Base-by-base conservation (phyloP, 345 rosid species). In the Moricandia moricandioides region DNA sequence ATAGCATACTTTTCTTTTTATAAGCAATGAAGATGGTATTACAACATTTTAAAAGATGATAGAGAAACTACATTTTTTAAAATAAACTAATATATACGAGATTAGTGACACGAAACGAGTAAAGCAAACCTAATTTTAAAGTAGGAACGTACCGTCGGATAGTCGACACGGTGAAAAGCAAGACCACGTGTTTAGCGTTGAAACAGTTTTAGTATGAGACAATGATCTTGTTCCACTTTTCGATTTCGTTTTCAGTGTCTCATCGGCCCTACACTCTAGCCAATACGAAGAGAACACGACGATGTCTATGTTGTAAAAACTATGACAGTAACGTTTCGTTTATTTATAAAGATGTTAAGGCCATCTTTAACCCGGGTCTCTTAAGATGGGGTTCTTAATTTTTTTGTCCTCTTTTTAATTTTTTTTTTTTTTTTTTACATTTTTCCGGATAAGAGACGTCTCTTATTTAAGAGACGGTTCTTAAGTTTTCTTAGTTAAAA, bases 161-260 rank as follows among this genome's bases (percentile, higher is more conserved):
- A 0, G 5, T 5, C 1, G 79, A 61, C 74, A 75, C 57, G 43
- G 1, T 34, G 43, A 35, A 52, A 69, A 37, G 27, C 11, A 7
- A 54, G 47, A 34, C 40, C 58, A 76, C 74, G 74, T 69, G 74
- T 69, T 54, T 7, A 9, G 27, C 9, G 9, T 54, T 33, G 9
- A 69, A 62, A 30, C 73, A 68, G 47, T 61, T 75, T 69, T 76
- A 76, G 79, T 49, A 29, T 70, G 21, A 8, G 66, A 21, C 66
- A 43, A 77, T 70, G 43, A 70, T 70, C 35, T 47, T 11, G 54
- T 14, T 37, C 14, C 8, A 3, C 43, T 31, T 43, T 17, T 57
- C 18, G 70, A 13, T 64, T 39, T 33, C 55, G 75, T 26, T 11
- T 65, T 10, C 12, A 9, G 26, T 18, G 51, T 9, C 31, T 45